These are phyloP conservation scores for Lentithecium fluviatile DNA, from an alignment of 495 filamentous ascomycete species.

Conservation along the genomic window DNA sequence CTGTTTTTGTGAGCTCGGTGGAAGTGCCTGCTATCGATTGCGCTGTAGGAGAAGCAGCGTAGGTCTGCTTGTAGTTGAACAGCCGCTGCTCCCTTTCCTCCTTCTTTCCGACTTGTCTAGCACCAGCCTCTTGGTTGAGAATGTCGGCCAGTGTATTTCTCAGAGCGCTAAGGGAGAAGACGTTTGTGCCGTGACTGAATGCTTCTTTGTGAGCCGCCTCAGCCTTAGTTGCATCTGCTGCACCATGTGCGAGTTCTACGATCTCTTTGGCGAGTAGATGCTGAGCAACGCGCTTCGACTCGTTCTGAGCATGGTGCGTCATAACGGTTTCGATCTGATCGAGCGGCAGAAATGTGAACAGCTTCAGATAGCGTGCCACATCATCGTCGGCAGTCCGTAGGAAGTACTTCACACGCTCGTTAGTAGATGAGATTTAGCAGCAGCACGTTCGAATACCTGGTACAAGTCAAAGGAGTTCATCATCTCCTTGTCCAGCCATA, in stretches of 20 bases:
- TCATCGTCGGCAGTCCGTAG: constrained; percentile 77
- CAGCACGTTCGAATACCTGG: constrained; percentile 59
- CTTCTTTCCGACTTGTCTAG: background rate
- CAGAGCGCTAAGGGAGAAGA: constrained; percentile 24
- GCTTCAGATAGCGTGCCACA: constrained; percentile 75
- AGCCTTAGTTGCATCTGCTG: constrained; percentile 17
- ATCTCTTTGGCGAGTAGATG: constrained; percentile 79
- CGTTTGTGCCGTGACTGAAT: constrained; percentile 20
- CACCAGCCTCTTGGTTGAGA: background rate
- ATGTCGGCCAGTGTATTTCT: constrained; percentile 5
- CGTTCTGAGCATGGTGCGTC: constrained; percentile 61
- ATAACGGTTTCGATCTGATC: constrained; percentile 63
- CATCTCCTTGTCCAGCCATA: constrained; percentile 84
- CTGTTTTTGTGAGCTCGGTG: background rate
- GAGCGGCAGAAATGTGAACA: constrained; percentile 85
- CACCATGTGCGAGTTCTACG: constrained; percentile 73
- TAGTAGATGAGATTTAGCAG: too few species aligned
- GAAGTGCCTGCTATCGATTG: background rate
- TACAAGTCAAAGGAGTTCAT: constrained; percentile 85
- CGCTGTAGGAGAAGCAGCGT: background rate
- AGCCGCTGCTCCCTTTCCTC: background rate
- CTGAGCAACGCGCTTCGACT: constrained; percentile 72
- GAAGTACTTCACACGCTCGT: constrained; percentile 58
- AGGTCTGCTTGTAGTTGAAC: constrained; percentile 5
- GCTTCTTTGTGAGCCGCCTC: constrained; percentile 31